Evolutionary conservation across 495 filamentous ascomycete genomes (phyloP).

Genomic region (Baudoinia panamericana): DNA sequence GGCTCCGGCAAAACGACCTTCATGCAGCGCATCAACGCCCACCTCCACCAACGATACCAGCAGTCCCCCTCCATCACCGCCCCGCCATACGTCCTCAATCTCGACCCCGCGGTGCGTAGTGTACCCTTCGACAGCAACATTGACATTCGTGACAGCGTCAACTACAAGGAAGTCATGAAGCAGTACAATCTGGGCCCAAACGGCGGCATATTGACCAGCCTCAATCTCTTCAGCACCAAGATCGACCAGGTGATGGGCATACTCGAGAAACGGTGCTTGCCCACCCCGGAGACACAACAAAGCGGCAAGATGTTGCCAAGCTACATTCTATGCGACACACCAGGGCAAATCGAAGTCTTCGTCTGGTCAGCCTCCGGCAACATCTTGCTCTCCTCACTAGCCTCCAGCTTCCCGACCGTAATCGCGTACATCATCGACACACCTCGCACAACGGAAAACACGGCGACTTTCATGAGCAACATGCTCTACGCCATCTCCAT

Average conservation of each 20-base stretch:
- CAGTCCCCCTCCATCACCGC: conserved; percentile 23
- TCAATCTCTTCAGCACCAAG: conserved; percentile 95
- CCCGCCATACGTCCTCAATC: conserved; percentile 87
- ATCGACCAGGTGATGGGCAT: conserved; percentile 85
- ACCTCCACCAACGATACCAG: conserved; percentile 58
- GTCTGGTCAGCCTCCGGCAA: conserved; percentile 91
- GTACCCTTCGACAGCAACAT: conserved; percentile 99
- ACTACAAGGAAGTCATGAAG: conserved; percentile 99
- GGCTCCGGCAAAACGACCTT: conserved; percentile 97
- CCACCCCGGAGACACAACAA: conserved; percentile 23
- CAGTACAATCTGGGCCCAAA: conserved; percentile 97
- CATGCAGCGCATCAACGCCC: conserved; percentile 90
- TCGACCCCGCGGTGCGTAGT: conserved; percentile 85
- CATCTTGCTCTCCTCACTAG: conserved; percentile 86
- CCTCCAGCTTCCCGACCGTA: conserved; percentile 86
- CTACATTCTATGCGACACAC: conserved; percentile 85
- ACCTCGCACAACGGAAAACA: conserved; percentile 68
- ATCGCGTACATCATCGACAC: conserved; percentile 97
- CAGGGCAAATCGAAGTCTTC: conserved; percentile 96
- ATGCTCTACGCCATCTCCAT: conserved; percentile 99
- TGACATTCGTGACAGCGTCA: conserved; percentile 92
- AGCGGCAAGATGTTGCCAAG: no score
- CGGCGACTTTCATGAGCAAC: conserved; percentile 96
- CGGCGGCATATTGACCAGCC: conserved; percentile 88
- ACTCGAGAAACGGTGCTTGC: conserved; percentile 61